Conservation (phyloP, 2,329 filamentous ascomycete genomes). For the Aspergillus viridinutans region DNA sequence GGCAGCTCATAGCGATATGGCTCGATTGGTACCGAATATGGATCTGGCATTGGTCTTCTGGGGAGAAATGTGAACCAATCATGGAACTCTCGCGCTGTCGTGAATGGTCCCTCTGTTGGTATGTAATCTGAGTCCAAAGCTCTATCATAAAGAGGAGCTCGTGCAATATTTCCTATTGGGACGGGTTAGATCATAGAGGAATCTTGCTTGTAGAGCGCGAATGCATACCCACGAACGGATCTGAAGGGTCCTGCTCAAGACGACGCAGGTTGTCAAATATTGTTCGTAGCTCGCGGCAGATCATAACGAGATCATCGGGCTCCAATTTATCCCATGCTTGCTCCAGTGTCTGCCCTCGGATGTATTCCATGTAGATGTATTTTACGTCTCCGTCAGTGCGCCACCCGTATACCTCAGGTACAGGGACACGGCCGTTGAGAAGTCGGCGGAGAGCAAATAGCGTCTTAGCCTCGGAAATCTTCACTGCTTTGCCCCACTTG, state of each 20-base stretch:
- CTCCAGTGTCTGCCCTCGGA: slow-evolving; percentile 26
- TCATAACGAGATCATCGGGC: slow-evolving; percentile 4
- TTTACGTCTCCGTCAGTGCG: slow-evolving; percentile 18
- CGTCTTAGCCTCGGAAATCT: too few relatives aligned
- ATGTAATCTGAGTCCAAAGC: slow-evolving; percentile 15
- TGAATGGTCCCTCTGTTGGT: slow-evolving; percentile 25
- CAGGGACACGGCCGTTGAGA: slow-evolving; percentile 19
- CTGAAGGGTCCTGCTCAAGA: slow-evolving; percentile 21
- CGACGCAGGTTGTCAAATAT: slow-evolving; percentile 18
- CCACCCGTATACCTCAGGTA: slow-evolving; percentile 38
- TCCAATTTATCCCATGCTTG: slow-evolving; percentile 22
- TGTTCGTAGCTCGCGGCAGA: slow-evolving; percentile 17
- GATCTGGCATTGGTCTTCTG: slow-evolving; percentile 21
- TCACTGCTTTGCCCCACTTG: too few relatives aligned
- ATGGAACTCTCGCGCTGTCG: slow-evolving; percentile 27
- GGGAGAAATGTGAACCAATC: slow-evolving; percentile 28
- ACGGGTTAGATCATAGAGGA: background rate
- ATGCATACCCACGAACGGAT: slow-evolving; percentile 24
- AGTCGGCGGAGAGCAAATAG: too few relatives aligned
- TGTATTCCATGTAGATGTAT: slow-evolving; percentile 33
- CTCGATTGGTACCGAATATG: slow-evolving; percentile 21
- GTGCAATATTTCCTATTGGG: slow-evolving; percentile 15
- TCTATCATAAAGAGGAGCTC: slow-evolving; percentile 19
- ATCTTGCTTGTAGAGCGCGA: background rate
- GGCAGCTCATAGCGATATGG: slow-evolving; percentile 27